phyloP scores from a whole-genome alignment of 345 rosid species.

The Gossypium ekmanianum region DNA sequence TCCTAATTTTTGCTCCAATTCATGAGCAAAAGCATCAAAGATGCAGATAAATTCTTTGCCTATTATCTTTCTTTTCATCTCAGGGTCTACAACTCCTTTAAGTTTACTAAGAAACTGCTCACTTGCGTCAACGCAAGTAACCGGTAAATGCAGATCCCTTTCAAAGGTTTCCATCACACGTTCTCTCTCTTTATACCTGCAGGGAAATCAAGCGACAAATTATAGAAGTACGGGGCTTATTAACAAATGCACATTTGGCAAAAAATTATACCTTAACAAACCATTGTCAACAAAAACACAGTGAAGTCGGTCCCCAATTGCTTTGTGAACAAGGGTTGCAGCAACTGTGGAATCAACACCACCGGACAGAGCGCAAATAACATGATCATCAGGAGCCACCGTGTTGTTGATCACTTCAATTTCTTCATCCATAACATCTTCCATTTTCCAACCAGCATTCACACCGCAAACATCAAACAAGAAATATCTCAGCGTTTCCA shows the following conservation, averaged over 20 bases:
- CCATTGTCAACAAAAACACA: conserved; percentile 97
- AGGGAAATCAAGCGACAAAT: conserved; percentile 8
- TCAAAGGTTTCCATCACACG: conserved; percentile 91
- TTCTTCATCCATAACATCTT: conserved; percentile 86
- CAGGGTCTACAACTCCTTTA: conserved; percentile 90
- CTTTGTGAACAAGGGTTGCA: conserved; percentile 92
- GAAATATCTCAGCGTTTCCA: conserved; percentile 74
- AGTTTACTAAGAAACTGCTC: conserved; percentile 75
- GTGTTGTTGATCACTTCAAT: conserved; percentile 60
- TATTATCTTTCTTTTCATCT: conserved; percentile 83
- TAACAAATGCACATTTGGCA: neutral
- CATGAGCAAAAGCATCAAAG: conserved; percentile 75
- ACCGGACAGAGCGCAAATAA: conserved; percentile 91
- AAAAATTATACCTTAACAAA: conserved; percentile 55
- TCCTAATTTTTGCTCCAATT: conserved; percentile 71
- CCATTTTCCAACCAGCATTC: conserved; percentile 86
- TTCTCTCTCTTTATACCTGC: conserved; percentile 85
- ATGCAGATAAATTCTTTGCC: conserved; percentile 85
- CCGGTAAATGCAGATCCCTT: conserved; percentile 83
- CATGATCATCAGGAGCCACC: conserved; percentile 76
- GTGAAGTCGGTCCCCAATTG: conserved; percentile 93
- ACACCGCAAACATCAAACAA: conserved; percentile 78
- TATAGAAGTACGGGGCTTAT: neutral
- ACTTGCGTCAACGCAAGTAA: conserved; percentile 78
- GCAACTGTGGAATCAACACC: conserved; percentile 99